Conservation (phyloP, 2,329 filamentous ascomycete species). For the Neofusicoccum laricinum region DNA sequence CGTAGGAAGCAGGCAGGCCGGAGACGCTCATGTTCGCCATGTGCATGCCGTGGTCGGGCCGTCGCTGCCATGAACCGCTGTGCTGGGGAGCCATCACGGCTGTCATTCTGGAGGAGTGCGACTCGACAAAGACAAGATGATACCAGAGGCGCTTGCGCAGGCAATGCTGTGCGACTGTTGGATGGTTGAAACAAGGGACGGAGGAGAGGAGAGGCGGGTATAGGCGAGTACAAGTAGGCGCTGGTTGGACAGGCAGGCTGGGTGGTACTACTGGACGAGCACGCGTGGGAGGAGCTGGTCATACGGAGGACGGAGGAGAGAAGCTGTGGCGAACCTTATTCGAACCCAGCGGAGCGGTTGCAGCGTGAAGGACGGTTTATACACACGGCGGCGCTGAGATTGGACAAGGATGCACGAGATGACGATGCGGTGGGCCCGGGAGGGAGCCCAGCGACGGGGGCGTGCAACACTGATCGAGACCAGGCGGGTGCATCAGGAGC, state of each 20-base stretch:
- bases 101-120: slow-evolving; percentile 16
- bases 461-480: background rate
- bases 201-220: slow-evolving; percentile 10
- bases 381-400: slow-evolving; percentile 9
- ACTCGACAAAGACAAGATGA: slow-evolving; percentile 16
- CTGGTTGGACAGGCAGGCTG: slow-evolving; percentile 12
- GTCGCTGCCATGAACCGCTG: slow-evolving; percentile 14
- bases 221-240: slow-evolving; percentile 17
- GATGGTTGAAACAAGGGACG: slow-evolving; percentile 15
- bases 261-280: background rate
- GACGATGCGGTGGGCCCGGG: slow-evolving; percentile 13
- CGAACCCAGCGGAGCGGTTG: slow-evolving; percentile 9
- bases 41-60: slow-evolving; percentile 12
- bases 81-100: slow-evolving; percentile 18
- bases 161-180: slow-evolving; percentile 17
- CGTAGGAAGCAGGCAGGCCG: slow-evolving; percentile 10
- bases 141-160: slow-evolving; percentile 13
- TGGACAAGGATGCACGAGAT: slow-evolving; percentile 17
- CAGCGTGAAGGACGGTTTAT: slow-evolving; percentile 17
- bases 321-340: slow-evolving; percentile 18
- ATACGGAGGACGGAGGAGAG: slow-evolving; percentile 11
- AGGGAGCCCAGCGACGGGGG: background rate
- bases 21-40: slow-evolving; percentile 10
- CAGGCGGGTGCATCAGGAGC: slow-evolving; percentile 10
- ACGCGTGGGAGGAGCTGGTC: slow-evolving; percentile 2